Evolutionary conservation across 75 land plant genomes (phyloP).

Genomic region (Cryptomeria japonica): DNA sequence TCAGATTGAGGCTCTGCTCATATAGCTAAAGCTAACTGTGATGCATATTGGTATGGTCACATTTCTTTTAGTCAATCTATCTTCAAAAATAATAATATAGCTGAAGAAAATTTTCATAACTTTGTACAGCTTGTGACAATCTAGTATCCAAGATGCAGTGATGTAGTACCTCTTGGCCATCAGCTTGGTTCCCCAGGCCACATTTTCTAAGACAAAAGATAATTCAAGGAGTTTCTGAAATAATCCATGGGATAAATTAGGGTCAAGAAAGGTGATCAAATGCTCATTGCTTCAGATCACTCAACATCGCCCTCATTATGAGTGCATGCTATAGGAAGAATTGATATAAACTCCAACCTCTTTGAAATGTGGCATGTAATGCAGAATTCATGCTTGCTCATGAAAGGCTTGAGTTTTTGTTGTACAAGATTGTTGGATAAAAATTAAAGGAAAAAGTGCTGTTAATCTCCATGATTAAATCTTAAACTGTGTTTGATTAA

Average conservation of each 20-base stretch:
- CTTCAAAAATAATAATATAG: neutral
- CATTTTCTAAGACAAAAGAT: neutral
- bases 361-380: neutral
- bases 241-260: neutral
- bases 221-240: neutral
- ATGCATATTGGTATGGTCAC: neutral
- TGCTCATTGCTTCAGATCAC: neutral
- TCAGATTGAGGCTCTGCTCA: neutral
- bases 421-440: neutral
- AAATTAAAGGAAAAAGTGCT: neutral
- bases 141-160: neutral
- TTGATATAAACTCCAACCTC: neutral
- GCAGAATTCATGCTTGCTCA: neutral
- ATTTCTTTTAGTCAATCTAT: neutral
- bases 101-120: neutral
- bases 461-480: neutral
- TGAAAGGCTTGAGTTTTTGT: neutral
- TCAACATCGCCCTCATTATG: neutral
- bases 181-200: neutral
- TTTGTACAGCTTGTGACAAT: neutral
- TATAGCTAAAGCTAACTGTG: neutral
- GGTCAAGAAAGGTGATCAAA: neutral
- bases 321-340: neutral
- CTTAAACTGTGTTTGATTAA: neutral
- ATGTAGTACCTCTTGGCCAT: neutral